phyloP scores from a whole-genome alignment of 2,329 filamentous ascomycete genomes.

The Rhynchosporium agropyri region DNA sequence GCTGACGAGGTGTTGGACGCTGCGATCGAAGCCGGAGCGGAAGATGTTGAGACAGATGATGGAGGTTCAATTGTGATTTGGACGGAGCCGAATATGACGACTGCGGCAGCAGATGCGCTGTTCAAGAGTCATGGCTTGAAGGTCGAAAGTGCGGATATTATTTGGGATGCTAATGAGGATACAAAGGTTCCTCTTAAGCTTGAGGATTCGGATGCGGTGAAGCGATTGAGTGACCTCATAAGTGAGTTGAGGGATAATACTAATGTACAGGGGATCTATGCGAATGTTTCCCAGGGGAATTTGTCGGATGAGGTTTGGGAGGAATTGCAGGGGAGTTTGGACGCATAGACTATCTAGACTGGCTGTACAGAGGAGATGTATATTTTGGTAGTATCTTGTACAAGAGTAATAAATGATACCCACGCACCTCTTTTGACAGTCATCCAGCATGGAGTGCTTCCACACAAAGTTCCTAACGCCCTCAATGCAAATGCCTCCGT shows the following conservation, averaged over 20 bases:
- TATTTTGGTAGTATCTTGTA: conserved; percentile 28
- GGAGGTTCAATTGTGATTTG: conserved; percentile 73
- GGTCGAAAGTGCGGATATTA: conserved; percentile 75
- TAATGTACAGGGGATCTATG: conserved; percentile 78
- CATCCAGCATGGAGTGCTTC: conserved; percentile 19
- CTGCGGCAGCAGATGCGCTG: conserved; percentile 65
- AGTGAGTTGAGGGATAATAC: conserved; percentile 65
- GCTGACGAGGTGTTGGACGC: conserved; percentile 76
- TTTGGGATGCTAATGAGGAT: conserved; percentile 84
- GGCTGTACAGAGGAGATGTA: conserved; percentile 22
- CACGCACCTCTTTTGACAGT: background rate
- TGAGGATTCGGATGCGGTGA: conserved; percentile 55
- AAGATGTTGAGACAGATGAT: conserved; percentile 69
- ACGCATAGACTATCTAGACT: conserved; percentile 40
- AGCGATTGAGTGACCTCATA: conserved; percentile 61
- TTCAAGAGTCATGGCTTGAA: conserved; percentile 64
- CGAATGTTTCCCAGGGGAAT: conserved; percentile 62
- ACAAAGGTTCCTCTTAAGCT: conserved; percentile 67
- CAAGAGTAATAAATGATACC: conserved; percentile 16
- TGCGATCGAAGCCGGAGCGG: conserved; percentile 81
- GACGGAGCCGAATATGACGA: conserved; percentile 68
- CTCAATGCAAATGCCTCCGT: conserved; percentile 31
- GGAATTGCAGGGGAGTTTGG: conserved; percentile 55
- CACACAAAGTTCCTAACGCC: conserved; percentile 24
- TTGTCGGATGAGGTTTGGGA: conserved; percentile 58